Percentiles rank a stretch among this genome's conserved stretches.
These are phyloP conservation scores for Zasmidium angulare DNA, from an alignment of 2,329 filamentous ascomycete species.

Conservation along the genomic window DNA sequence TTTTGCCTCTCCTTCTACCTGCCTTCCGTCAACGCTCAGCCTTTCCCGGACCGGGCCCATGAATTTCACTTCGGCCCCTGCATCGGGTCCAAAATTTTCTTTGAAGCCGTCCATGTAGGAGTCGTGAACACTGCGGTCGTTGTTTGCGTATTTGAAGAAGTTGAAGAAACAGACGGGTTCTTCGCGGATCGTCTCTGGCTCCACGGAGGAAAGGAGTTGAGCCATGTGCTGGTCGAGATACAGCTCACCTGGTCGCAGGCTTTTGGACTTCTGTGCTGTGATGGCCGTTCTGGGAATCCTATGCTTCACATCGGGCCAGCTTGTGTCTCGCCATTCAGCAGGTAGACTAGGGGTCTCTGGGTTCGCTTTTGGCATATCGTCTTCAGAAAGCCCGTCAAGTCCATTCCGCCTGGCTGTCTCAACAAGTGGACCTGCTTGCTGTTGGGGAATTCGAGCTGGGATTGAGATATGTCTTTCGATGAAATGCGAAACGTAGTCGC, in stretches of 20 bases:
- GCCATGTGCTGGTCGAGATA: constrained; percentile 18
- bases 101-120: constrained; percentile 23
- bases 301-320: not conserved
- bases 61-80: constrained; percentile 20
- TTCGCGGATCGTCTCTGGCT: constrained; percentile 6
- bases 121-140: constrained; percentile 15
- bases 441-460: not conserved
- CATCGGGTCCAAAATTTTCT: constrained; percentile 13
- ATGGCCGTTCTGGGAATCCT: constrained; percentile 1
- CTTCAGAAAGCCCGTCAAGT: not conserved
- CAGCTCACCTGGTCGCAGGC: constrained; percentile 12
- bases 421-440: not conserved
- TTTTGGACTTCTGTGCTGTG: not conserved
- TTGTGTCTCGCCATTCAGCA: not conserved
- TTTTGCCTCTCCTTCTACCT: not conserved
- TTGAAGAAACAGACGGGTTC: constrained; percentile 22
- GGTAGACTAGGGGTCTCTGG: constrained; percentile 6
- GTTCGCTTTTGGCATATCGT: not conserved
- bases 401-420: not conserved
- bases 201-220: constrained; percentile 8
- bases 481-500: not conserved
- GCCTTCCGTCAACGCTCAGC: not conserved
- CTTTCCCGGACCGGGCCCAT: constrained; percentile 13
- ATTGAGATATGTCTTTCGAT: not conserved
- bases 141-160: constrained; percentile 20